These are phyloP conservation scores for Globisporangium cystogenes DNA, from an alignment of 352 stramenopile genomes.

Conservation along the genomic window DNA sequence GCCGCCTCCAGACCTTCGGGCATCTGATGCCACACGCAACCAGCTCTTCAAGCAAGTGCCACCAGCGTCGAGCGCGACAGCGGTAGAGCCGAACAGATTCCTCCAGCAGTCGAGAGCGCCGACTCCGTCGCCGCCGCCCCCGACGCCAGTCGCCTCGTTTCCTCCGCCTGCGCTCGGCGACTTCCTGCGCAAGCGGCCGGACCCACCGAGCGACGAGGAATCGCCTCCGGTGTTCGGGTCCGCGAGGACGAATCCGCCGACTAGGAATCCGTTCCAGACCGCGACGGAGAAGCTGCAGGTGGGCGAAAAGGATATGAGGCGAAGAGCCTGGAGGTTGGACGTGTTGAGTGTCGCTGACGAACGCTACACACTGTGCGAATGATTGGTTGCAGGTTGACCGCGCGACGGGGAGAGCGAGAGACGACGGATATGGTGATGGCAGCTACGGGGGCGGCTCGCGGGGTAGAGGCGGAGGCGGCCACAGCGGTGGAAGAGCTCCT, in stretches of 20 bases:
- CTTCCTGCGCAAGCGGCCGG: constrained; percentile 29
- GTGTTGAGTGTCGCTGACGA: neutral
- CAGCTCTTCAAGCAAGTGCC: neutral
- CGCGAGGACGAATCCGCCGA: constrained; percentile 6
- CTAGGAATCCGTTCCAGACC: constrained; percentile 60
- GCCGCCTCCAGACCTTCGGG: neutral
- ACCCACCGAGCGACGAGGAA: constrained; percentile 11
- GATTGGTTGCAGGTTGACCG: constrained; percentile 27
- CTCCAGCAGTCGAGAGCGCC: neutral
- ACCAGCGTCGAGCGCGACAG: neutral
- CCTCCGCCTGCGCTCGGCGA: constrained; percentile 20
- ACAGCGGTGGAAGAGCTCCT: constrained; percentile 18
- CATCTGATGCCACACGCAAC: neutral
- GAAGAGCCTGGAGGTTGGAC: neutral
- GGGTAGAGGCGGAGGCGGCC: constrained; percentile 12
- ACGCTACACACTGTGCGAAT: neutral
- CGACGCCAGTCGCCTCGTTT: constrained; percentile 1
- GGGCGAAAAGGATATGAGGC: neutral
- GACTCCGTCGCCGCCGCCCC: neutral
- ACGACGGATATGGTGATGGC: constrained; percentile 31
- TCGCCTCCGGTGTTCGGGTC: constrained; percentile 1
- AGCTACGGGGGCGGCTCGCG: constrained; percentile 14
- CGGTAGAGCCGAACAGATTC: neutral
- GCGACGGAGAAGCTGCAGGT: constrained; percentile 66
- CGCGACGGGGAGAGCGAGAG: constrained; percentile 27